Conservation (phyloP, 805 yeast genomes). For the Candida piceae region DNA sequence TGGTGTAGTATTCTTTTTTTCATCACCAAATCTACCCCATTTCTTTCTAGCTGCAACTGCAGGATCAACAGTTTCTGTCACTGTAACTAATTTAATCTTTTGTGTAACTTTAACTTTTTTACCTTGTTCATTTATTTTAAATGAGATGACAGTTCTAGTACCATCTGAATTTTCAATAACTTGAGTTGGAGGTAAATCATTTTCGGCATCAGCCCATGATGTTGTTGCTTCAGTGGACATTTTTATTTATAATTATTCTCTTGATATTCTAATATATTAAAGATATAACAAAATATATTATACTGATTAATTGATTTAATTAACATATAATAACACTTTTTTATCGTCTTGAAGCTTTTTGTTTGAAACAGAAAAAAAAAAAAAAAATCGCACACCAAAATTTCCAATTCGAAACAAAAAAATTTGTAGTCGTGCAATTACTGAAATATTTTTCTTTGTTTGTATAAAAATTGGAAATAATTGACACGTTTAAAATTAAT, state of each 20-base stretch:
- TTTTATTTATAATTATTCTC: neutral
- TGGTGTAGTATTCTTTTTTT: constrained; percentile 56
- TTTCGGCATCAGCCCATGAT: constrained; percentile 66
- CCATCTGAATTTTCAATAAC: constrained; percentile 80
- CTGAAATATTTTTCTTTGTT: no score
- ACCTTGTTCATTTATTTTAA: constrained; percentile 68
- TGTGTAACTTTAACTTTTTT: constrained; percentile 86
- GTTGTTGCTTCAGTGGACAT: constrained; percentile 10
- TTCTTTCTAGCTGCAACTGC: constrained; percentile 80
- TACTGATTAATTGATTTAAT: no score
- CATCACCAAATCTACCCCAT: constrained; percentile 88
- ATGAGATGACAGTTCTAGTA: constrained; percentile 81
- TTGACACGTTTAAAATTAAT: no score
- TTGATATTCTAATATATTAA: no score
- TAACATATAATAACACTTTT: no score
- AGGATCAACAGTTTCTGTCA: constrained; percentile 78
- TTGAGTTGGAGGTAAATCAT: constrained; percentile 69
- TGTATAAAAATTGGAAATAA: no score
- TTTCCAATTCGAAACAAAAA: no score
- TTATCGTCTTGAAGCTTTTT: no score
- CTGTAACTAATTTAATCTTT: constrained; percentile 69
- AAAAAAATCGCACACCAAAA: no score
- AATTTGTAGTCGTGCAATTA: no score
- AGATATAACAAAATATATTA: no score
- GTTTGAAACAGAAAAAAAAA: no score